These are phyloP conservation scores for Filobasidium floriforme DNA, from an alignment of 768 basidiomycete species.

Conservation along the genomic window DNA sequence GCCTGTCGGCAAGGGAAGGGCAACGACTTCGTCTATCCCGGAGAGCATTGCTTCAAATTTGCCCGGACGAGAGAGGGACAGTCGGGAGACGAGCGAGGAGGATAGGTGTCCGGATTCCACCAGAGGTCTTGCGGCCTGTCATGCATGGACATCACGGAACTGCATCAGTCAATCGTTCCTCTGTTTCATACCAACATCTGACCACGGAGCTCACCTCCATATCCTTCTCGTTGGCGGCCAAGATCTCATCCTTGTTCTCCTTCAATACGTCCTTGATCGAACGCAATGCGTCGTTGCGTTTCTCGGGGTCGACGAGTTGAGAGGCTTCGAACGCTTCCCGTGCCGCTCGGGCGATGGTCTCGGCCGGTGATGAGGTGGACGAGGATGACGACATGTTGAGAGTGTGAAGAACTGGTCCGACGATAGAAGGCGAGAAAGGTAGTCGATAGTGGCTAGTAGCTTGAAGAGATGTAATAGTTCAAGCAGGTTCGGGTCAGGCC, in stretches of 20 bases:
- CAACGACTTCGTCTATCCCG: conserved; percentile 78
- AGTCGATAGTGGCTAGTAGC: no score
- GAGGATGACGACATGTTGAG: no score
- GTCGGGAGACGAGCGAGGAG: conserved; percentile 68
- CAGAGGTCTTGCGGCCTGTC: conserved; percentile 59
- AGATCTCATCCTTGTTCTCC: conserved; percentile 58
- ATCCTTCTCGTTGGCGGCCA: conserved; percentile 74
- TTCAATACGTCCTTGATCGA: conserved; percentile 64
- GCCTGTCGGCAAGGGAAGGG: conserved; percentile 78
- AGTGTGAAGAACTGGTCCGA: no score
- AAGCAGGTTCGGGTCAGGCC: no score
- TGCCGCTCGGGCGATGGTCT: conserved; percentile 64
- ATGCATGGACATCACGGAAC: conserved; percentile 1
- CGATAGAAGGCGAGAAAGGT: no score
- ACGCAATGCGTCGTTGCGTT: conserved; percentile 65
- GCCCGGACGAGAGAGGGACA: conserved; percentile 64
- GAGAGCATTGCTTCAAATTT: conserved; percentile 94
- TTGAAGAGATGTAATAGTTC: no score
- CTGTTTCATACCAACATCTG: background rate
- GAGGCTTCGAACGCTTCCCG: conserved; percentile 79
- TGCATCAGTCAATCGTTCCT: background rate
- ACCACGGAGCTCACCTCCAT: conserved; percentile 55
- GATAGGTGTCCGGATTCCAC: conserved; percentile 81
- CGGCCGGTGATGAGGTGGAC: conserved; percentile 28
- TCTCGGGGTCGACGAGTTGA: conserved; percentile 63